phyloP scores from a whole-genome alignment of 306 rosid species.

The Nissolia schottii region DNA sequence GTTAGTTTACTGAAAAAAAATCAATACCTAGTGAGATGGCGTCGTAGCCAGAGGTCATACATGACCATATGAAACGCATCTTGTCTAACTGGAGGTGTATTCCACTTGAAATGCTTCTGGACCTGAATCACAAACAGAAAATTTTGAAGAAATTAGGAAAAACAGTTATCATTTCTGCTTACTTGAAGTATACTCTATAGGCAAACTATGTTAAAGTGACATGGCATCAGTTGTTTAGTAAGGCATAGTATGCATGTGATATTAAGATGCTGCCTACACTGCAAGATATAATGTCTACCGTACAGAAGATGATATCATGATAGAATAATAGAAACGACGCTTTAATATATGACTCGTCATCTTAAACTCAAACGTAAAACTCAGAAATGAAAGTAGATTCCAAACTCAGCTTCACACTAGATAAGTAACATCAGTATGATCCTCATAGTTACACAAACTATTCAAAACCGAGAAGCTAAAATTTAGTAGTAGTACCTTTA shows the following conservation, averaged over 20 bases:
- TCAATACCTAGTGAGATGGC: conserved; percentile 27
- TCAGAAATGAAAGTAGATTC: background rate
- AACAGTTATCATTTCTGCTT: background rate
- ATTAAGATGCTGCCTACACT: background rate
- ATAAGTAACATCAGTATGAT: background rate
- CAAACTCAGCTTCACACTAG: background rate
- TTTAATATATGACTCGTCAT: background rate
- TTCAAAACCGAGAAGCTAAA: background rate
- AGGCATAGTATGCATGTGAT: background rate
- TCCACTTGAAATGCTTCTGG: conserved; percentile 33
- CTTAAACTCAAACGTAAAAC: background rate
- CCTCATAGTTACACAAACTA: background rate
- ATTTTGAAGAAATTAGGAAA: background rate
- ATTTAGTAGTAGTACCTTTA: conserved; percentile 20
- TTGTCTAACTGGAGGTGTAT: conserved; percentile 23
- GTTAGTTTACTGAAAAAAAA: background rate
- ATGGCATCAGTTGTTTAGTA: background rate
- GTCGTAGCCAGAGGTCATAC: conserved; percentile 32
- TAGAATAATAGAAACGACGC: background rate
- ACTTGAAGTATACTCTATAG: background rate
- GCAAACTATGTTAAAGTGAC: background rate
- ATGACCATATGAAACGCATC: conserved; percentile 40
- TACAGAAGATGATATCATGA: background rate
- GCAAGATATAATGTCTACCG: background rate
- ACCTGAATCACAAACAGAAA: conserved; percentile 18